Conservation (phyloP, 2,329 filamentous ascomycete genomes). For the Diaporthe humulicola region DNA sequence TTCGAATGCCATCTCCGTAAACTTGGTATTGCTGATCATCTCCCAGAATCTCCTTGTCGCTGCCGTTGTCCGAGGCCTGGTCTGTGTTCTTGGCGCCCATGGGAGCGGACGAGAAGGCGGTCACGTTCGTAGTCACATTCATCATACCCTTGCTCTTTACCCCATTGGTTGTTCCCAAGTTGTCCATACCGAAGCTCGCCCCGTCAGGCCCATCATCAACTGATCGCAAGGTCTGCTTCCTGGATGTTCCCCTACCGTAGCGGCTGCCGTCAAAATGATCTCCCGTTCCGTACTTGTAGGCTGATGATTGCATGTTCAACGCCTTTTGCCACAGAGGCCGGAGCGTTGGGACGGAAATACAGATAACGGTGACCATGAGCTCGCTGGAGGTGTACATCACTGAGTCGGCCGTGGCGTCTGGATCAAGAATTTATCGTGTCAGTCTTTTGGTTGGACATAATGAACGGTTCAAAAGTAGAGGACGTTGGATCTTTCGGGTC, state of each 20-base stretch:
- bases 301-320: constrained; percentile 8
- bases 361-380: constrained; percentile 22
- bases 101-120: neutral
- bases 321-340: constrained; percentile 25
- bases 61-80: neutral
- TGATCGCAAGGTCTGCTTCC: constrained; percentile 4
- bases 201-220: constrained; percentile 1
- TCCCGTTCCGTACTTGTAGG: constrained; percentile 11
- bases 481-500: neutral
- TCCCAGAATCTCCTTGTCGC: constrained; percentile 7
- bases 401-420: constrained; percentile 17
- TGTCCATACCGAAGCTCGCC: neutral
- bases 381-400: constrained; percentile 28
- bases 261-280: constrained; percentile 16
- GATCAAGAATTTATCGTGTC: neutral
- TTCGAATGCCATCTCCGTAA: constrained; percentile 4
- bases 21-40: neutral
- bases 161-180: neutral
- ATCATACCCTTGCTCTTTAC: neutral
- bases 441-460: neutral
- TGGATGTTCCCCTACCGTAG: constrained; percentile 14
- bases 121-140: constrained; percentile 7
- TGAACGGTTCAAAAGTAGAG: neutral
- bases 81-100: neutral
- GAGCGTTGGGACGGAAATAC: constrained; percentile 10